A percentile compares a stretch with the other conserved stretches of the same genome.
Conservation (phyloP, 768 basidiomycete species). For the Saitozyma sp. region DNA sequence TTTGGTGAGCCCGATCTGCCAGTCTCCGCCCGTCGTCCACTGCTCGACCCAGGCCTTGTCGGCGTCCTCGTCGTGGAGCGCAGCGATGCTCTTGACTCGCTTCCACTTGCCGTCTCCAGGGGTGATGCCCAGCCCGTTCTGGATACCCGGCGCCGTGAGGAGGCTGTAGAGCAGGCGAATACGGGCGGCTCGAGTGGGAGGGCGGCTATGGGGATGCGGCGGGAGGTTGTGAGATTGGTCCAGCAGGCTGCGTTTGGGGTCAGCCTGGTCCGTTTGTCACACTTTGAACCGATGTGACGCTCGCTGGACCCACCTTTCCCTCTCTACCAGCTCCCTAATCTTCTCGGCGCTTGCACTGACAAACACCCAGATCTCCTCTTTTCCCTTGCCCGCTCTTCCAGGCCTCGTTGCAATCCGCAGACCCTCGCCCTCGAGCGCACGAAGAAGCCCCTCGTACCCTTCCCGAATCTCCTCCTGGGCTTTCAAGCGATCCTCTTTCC, state of each 20-base stretch:
- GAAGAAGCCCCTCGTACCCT: constrained; percentile 39
- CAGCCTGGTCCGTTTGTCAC: not conserved
- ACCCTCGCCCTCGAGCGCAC: constrained; percentile 38
- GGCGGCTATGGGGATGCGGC: constrained; percentile 59
- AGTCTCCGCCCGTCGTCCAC: constrained; percentile 57
- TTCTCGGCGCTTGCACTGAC: constrained; percentile 67
- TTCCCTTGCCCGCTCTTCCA: constrained; percentile 27
- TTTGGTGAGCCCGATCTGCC: constrained; percentile 37
- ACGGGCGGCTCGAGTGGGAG: constrained; percentile 58
- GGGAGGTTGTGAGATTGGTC: constrained; percentile 54
- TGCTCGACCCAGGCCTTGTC: constrained; percentile 39
- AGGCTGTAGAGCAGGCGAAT: constrained; percentile 42
- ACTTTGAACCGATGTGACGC: too few relatives aligned
- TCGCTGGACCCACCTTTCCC: constrained; percentile 65
- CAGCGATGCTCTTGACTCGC: constrained; percentile 75
- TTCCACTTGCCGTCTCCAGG: constrained; percentile 73
- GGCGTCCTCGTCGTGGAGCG: constrained; percentile 71
- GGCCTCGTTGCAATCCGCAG: constrained; percentile 38
- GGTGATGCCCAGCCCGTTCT: constrained; percentile 81
- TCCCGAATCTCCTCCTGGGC: constrained; percentile 36
- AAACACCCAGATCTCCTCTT: constrained; percentile 60
- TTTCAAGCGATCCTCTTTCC: constrained; percentile 18
- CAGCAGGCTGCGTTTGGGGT: constrained; percentile 74
- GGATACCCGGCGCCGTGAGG: constrained; percentile 59
- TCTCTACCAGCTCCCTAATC: constrained; percentile 65